These are phyloP conservation scores for Mortierella alpina DNA, from an alignment of 192 early-diverging fungal species.

Conservation along the genomic window DNA sequence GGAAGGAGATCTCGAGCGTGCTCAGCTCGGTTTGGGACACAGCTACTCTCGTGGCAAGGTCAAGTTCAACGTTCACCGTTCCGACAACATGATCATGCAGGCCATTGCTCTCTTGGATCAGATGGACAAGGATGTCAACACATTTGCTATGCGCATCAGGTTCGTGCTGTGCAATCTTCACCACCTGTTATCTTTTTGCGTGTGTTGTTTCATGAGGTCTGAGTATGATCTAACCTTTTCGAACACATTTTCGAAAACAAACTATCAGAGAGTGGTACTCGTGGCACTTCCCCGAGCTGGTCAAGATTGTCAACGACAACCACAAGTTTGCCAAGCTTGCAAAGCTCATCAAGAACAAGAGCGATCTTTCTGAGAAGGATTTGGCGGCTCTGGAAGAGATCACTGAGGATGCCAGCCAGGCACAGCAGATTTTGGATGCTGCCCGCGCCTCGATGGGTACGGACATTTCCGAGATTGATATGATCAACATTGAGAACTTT, in stretches of 20 bases:
- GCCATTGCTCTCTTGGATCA: slow-evolving; percentile 94
- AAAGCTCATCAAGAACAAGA: slow-evolving; percentile 93
- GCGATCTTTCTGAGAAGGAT: slow-evolving; percentile 79
- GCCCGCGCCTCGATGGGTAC: slow-evolving; percentile 98
- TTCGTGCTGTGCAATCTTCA: slow-evolving; percentile 71
- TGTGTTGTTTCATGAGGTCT: slow-evolving; percentile 72
- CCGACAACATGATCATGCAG: slow-evolving; percentile 94
- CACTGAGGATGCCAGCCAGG: slow-evolving; percentile 81
- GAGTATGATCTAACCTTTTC: background rate
- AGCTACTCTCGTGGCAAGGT: slow-evolving; percentile 98
- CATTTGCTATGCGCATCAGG: slow-evolving; percentile 94
- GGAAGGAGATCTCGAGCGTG: slow-evolving; percentile 91
- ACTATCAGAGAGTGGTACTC: slow-evolving; percentile 95
- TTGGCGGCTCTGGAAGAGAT: slow-evolving; percentile 86
- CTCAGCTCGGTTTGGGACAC: slow-evolving; percentile 98
- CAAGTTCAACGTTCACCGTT: slow-evolving; percentile 99
- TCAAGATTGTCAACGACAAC: slow-evolving; percentile 96
- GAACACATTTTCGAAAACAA: background rate
- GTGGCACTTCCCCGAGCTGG: slow-evolving; percentile 99
- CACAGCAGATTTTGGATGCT: slow-evolving; percentile 92
- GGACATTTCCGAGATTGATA: slow-evolving; percentile 94
- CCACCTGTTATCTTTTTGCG: no score
- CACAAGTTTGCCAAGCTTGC: slow-evolving; percentile 90
- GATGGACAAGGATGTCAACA: slow-evolving; percentile 99
- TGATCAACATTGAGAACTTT: slow-evolving; percentile 95